Percentiles rank a stretch among this genome's conserved stretches.
Conservation (phyloP, 2,329 filamentous ascomycete genomes). For the Trichoderma breve region DNA sequence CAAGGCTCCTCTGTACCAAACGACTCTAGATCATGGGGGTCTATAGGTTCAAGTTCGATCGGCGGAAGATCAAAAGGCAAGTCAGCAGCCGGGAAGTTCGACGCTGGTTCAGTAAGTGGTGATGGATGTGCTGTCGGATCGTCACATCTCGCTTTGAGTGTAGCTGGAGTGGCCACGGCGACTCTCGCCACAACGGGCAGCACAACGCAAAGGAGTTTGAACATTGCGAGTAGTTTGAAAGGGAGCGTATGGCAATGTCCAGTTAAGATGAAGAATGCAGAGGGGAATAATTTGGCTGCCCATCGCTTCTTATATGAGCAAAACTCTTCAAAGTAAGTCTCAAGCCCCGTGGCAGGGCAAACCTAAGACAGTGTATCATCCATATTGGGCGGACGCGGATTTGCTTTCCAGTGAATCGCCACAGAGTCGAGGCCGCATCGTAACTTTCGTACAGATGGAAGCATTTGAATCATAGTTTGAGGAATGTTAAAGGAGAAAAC, state of each 20-base stretch:
- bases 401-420: not conserved
- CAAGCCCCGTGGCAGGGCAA: not conserved
- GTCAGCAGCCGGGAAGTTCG: not conserved
- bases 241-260: not conserved
- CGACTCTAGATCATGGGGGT: no score
- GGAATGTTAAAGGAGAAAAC: not conserved
- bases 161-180: conserved; percentile 24
- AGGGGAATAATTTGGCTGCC: not conserved
- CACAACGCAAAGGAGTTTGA: conserved; percentile 25
- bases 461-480: not conserved
- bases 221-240: conserved; percentile 23
- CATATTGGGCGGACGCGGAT: not conserved
- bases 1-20: not conserved
- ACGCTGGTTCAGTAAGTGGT: not conserved
- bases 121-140: not conserved
- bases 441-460: not conserved
- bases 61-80: not conserved
- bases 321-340: not conserved
- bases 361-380: conserved; percentile 2
- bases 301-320: conserved; percentile 6
- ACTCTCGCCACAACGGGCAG: conserved; percentile 30
- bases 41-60: not conserved
- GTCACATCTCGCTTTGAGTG: not conserved
- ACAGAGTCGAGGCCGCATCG: not conserved
- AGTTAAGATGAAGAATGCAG: not conserved